Evolutionary conservation across 257 asterid species (phyloP).

Genomic region (Przewalskia tangutica): DNA sequence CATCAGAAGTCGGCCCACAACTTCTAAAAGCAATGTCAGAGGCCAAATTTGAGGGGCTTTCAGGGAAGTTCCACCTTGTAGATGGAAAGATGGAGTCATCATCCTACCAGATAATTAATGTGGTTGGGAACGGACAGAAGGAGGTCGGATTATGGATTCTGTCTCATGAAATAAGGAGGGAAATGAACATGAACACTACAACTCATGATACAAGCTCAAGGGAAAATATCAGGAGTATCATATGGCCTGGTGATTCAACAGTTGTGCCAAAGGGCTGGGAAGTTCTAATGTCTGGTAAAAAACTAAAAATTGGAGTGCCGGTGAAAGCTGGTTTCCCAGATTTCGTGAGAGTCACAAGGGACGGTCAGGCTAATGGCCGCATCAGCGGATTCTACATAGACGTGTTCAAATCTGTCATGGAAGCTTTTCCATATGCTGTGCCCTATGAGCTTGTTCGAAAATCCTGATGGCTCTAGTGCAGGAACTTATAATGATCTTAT

Average conservation of each 20-base stretch:
- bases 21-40: constrained; percentile 16
- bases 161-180: constrained; percentile 5
- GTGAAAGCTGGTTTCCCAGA: constrained; percentile 14
- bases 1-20: constrained; percentile 18
- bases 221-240: constrained; percentile 9
- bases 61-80: constrained; percentile 21
- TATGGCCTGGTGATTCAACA: constrained; percentile 43
- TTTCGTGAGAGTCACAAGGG: constrained; percentile 23
- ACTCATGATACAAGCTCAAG: constrained; percentile 5
- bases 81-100: constrained; percentile 21
- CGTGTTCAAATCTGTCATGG: constrained; percentile 25
- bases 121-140: constrained; percentile 11
- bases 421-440: constrained; percentile 26
- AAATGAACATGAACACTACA: not conserved
- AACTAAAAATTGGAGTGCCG: constrained; percentile 37
- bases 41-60: constrained; percentile 27
- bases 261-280: constrained; percentile 41
- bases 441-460: constrained; percentile 18
- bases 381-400: constrained; percentile 26
- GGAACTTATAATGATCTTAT: constrained; percentile 38
- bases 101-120: constrained; percentile 27
- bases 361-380: constrained; percentile 18
- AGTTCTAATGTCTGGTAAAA: constrained; percentile 28
- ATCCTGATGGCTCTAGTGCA: constrained; percentile 16
- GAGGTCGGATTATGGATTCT: constrained; percentile 31